Conservation (phyloP, 2,329 filamentous ascomycete genomes). For the Thermoascus crustaceus region DNA sequence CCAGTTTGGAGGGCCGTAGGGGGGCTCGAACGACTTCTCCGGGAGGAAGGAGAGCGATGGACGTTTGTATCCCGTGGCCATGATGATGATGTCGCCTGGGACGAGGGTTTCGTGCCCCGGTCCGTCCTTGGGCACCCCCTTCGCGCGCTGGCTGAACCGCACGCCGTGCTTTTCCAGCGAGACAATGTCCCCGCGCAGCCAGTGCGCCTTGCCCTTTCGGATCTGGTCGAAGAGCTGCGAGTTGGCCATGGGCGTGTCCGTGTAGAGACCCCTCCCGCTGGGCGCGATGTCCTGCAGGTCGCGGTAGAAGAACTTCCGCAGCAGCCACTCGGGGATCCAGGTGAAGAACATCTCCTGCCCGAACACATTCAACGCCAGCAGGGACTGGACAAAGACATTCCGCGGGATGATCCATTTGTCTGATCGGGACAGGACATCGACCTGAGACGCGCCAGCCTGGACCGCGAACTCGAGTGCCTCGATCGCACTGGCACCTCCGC, state of each 20-base stretch:
- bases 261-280: slow-evolving; percentile 64
- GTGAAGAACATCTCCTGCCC: slow-evolving; percentile 68
- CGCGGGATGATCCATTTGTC: slow-evolving; percentile 86
- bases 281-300: slow-evolving; percentile 69
- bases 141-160: slow-evolving; percentile 60
- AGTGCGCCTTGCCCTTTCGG: slow-evolving; percentile 61
- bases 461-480: slow-evolving; percentile 75
- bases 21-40: slow-evolving; percentile 60
- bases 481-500: slow-evolving; percentile 71
- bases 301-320: slow-evolving; percentile 73
- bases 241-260: slow-evolving; percentile 80
- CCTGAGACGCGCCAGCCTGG: slow-evolving; percentile 56
- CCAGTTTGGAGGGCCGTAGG: slow-evolving; percentile 76
- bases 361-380: slow-evolving; percentile 70
- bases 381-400: slow-evolving; percentile 63
- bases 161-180: slow-evolving; percentile 57
- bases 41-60: slow-evolving; percentile 68
- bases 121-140: slow-evolving; percentile 67
- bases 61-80: slow-evolving; percentile 75
- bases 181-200: slow-evolving; percentile 74
- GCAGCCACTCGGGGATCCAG: slow-evolving; percentile 67
- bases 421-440: slow-evolving; percentile 60
- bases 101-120: slow-evolving; percentile 60
- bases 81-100: slow-evolving; percentile 66
- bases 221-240: slow-evolving; percentile 70